Base-by-base conservation (phyloP, 129 eudicot species). In the Artemisia tridentata region DNA sequence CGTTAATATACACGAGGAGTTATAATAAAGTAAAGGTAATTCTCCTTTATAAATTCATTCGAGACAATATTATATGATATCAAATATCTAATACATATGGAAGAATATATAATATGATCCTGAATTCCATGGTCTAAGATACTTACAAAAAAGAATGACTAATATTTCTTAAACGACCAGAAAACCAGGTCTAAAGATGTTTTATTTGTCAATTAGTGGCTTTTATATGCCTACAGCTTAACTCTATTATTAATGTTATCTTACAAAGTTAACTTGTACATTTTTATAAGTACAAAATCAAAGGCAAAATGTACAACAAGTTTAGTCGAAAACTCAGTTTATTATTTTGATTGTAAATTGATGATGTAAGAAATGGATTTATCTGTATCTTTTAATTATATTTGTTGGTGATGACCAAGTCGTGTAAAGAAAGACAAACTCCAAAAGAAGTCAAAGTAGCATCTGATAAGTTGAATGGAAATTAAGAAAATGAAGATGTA, bases 401-500 rank as follows among this genome's bases (percentile, higher is more conserved):
- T 60, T 60, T 62, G 52, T 47, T 46, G 68, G 66, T 67, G 50
- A 60, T 68, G 75, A 68, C 69, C 63, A 68, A 68, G 80, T 76
- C 80, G 54, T 49, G 57, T 68, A 19, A 29, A 48, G 63, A 68
- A 76, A 68, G 69, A 43, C 21, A 48, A 23, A 47, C 52, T 60
- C 7, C 9, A 59, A 23, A 76, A 6, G 18, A 76, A 60, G 80
- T 76, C 69, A 76, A 76, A 21, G 47, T 10, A 49, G 61, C 51
- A 61, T 15, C 60, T 20, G 63, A n/a, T 8, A 49, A 49, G 80
- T 77, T 38, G 48, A 49, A 34, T 21, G 48, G 63, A 68, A 49
- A 58, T 68, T 76, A 67, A 50, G 80, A 55, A 74, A 46, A 66
- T 67, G 41, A 62, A 56, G 55, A 63, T n/a, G 63, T 63, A 13